A percentile compares a stretch with the other conserved stretches of the same genome.
Evolutionary conservation across 2,329 filamentous ascomycete genomes (phyloP).

Genomic region (Neopestalotiopsis sp.): DNA sequence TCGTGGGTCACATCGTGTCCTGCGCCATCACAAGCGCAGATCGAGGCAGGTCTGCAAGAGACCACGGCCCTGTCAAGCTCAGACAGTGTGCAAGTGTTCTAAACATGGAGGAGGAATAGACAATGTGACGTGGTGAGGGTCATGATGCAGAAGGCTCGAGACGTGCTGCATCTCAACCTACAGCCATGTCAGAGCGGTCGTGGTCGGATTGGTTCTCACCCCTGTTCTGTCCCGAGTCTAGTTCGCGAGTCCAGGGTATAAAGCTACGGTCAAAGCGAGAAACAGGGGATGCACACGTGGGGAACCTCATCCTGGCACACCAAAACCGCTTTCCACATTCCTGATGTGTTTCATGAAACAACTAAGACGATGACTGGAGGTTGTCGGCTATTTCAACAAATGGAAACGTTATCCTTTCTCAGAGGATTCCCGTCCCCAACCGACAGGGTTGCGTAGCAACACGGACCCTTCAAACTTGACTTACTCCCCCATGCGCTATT

Average conservation of each 20-base stretch:
- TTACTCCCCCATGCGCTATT: not conserved
- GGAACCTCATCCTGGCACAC: not conserved
- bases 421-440: not conserved
- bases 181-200: constrained; percentile 4
- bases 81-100: not conserved
- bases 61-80: not conserved
- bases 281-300: constrained; percentile 6
- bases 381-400: not conserved
- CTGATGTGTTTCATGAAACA: not conserved
- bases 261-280: constrained; percentile 6
- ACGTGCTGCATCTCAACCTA: constrained; percentile 4
- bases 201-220: not conserved
- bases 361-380: not conserved
- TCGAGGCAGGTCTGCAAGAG: not conserved
- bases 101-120: constrained; percentile 4
- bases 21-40: not conserved
- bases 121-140: not conserved
- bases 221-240: not conserved
- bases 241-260: not conserved
- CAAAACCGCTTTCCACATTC: constrained; percentile 1
- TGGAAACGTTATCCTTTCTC: not conserved
- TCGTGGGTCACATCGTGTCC: not conserved
- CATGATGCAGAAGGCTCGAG: not conserved
- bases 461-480: not conserved
- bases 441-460: not conserved